phyloP scores from a whole-genome alignment of 176 grass and related monocot species.

The Areca catechu region DNA sequence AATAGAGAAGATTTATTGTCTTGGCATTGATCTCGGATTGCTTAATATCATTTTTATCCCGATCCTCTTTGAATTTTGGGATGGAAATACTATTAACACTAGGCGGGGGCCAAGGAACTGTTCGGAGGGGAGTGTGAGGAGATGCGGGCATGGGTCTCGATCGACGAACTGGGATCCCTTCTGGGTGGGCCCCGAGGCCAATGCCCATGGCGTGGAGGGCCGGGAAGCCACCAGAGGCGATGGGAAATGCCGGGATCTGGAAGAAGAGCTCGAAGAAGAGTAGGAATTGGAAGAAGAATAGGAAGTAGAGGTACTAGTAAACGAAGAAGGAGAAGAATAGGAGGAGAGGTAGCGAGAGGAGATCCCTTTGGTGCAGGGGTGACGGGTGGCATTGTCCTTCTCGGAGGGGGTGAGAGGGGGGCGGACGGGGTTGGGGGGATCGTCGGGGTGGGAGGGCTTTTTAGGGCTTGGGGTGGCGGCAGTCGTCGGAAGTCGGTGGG shows the following conservation, averaged over 20 bases:
- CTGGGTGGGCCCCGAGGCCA: neutral
- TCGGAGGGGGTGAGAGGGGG: slow-evolving; percentile 22
- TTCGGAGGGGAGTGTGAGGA: no score
- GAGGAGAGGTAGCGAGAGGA: slow-evolving; percentile 42
- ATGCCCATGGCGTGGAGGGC: neutral
- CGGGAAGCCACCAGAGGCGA: slow-evolving; percentile 37
- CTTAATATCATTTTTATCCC: no score
- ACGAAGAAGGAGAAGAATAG: slow-evolving; percentile 36
- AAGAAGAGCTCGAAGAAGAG: slow-evolving; percentile 23
- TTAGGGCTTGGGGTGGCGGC: neutral
- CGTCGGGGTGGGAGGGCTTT: neutral
- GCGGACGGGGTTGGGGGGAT: slow-evolving; percentile 28
- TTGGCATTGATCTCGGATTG: no score
- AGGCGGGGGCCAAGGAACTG: no score
- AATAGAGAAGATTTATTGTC: no score
- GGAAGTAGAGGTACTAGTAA: slow-evolving; percentile 16
- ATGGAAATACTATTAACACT: no score
- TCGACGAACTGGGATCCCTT: slow-evolving; percentile 11
- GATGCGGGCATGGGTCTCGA: no score
- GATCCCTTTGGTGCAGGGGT: slow-evolving; percentile 38
- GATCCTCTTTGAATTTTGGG: no score
- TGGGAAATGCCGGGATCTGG: slow-evolving; percentile 46
- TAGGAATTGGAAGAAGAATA: neutral
- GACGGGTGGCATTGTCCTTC: slow-evolving; percentile 29
- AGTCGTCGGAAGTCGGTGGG: neutral